These are phyloP conservation scores for Parastagonospora nodorum DNA, from an alignment of 2,329 filamentous ascomycete species.

Conservation along the genomic window DNA sequence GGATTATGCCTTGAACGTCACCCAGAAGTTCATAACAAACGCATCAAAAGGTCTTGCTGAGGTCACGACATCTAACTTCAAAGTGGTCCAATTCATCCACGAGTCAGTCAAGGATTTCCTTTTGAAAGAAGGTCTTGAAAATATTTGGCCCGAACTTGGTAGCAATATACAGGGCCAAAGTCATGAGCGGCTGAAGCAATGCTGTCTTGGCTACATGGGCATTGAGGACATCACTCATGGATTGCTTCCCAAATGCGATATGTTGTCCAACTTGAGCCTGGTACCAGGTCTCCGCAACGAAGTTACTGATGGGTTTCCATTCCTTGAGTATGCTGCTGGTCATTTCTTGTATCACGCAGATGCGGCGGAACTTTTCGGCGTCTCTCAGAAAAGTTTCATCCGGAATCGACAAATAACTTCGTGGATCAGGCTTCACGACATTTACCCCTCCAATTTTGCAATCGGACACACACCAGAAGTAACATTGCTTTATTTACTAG, in stretches of 20 bases:
- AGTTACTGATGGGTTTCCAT: too few relatives aligned
- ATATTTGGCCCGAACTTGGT: conserved; percentile 39
- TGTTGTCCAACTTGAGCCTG: too few relatives aligned
- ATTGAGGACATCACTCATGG: conserved; percentile 32
- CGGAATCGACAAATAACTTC: too few relatives aligned
- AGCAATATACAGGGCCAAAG: conserved; percentile 40
- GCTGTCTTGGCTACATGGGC: conserved; percentile 20
- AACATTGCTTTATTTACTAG: too few relatives aligned
- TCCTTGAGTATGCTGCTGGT: too few relatives aligned
- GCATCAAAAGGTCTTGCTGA: conserved; percentile 28
- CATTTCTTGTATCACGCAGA: too few relatives aligned
- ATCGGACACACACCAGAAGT: too few relatives aligned
- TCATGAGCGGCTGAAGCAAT: conserved; percentile 47
- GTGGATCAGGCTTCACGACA: too few relatives aligned
- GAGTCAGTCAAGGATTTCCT: conserved; percentile 45
- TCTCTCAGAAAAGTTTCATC: too few relatives aligned
- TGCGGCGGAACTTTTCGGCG: too few relatives aligned
- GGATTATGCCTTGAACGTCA: conserved; percentile 11
- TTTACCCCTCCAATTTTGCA: too few relatives aligned
- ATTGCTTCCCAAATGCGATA: conserved; percentile 9
- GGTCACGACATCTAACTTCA: conserved; percentile 12
- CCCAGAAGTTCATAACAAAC: conserved; percentile 20
- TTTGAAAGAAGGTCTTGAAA: conserved; percentile 38
- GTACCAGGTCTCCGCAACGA: too few relatives aligned
- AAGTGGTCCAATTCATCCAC: conserved; percentile 40